phyloP scores from a whole-genome alignment of 495 filamentous ascomycete species.

The Xylaria sp. region DNA sequence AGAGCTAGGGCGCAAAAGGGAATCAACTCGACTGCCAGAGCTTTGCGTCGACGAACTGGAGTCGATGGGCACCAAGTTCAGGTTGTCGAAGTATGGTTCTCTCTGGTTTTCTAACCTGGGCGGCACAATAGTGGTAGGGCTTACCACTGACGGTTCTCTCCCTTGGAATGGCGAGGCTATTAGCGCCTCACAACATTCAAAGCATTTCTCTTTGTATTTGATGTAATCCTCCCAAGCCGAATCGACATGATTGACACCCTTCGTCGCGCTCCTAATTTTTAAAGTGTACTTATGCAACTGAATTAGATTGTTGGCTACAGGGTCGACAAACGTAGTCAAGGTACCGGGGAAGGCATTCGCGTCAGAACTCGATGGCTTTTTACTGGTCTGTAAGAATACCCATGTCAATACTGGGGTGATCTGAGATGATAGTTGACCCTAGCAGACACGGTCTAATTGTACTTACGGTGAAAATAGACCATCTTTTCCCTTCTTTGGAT shows the following conservation, averaged over 20 bases:
- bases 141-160: slow-evolving; percentile 8
- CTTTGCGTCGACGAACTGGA: slow-evolving; percentile 16
- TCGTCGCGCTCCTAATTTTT: slow-evolving; percentile 36
- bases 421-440: neutral
- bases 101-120: slow-evolving; percentile 7
- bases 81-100: neutral
- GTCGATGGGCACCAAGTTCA: neutral
- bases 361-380: slow-evolving; percentile 7
- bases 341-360: slow-evolving; percentile 17
- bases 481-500: slow-evolving; percentile 19
- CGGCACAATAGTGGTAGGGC: slow-evolving; percentile 20
- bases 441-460: neutral
- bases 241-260: slow-evolving; percentile 39
- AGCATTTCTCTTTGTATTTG: slow-evolving; percentile 37
- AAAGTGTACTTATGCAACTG: slow-evolving; percentile 37
- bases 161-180: slow-evolving; percentile 10
- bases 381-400: neutral
- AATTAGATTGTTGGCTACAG: slow-evolving; percentile 32
- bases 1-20: neutral
- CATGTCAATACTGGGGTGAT: neutral
- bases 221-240: slow-evolving; percentile 41
- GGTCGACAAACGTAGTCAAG: slow-evolving; percentile 19
- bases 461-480: slow-evolving; percentile 23
- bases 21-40: slow-evolving; percentile 10
- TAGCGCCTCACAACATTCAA: slow-evolving; percentile 36